Evolutionary conservation across 1,284 basidiomycete species (phyloP).

Genomic region (Ceratobasidium sp.): DNA sequence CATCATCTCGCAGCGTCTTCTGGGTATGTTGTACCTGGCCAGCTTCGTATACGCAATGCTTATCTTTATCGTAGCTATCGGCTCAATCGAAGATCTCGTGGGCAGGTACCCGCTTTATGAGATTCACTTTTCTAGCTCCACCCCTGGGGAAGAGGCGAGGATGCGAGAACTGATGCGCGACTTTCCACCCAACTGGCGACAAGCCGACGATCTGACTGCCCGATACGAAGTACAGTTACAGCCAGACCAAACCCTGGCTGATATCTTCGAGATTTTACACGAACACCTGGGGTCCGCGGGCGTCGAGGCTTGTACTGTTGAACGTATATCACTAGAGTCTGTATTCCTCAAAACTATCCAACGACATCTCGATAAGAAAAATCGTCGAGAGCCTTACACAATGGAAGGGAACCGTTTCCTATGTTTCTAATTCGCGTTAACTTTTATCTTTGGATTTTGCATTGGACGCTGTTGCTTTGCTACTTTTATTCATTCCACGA

Average conservation of each 20-base stretch:
- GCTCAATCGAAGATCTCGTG: constrained; percentile 68
- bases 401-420: constrained; percentile 3
- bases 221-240: constrained; percentile 76
- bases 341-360: constrained; percentile 66
- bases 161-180: constrained; percentile 64
- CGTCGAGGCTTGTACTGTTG: constrained; percentile 60
- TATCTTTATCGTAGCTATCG: constrained; percentile 57
- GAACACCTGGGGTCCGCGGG: constrained; percentile 62
- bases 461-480: constrained; percentile 12
- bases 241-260: constrained; percentile 36
- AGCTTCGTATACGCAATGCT: constrained; percentile 9
- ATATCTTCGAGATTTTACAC: constrained; percentile 38
- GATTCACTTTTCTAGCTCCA: constrained; percentile 74
- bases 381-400: constrained; percentile 5
- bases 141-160: constrained; percentile 61
- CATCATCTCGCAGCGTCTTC: constrained; percentile 69
- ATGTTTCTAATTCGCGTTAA: constrained; percentile 6
- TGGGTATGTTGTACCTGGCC: constrained; percentile 58
- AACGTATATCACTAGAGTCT: constrained; percentile 70
- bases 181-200: constrained; percentile 64
- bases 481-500: background rate
- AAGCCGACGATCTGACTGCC: constrained; percentile 76
- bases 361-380: constrained; percentile 22
- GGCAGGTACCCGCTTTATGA: constrained; percentile 75
- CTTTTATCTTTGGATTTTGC: constrained; percentile 12